These are phyloP conservation scores for Peniophora sp. DNA, from an alignment of 1,284 basidiomycete species.

Conservation along the genomic window DNA sequence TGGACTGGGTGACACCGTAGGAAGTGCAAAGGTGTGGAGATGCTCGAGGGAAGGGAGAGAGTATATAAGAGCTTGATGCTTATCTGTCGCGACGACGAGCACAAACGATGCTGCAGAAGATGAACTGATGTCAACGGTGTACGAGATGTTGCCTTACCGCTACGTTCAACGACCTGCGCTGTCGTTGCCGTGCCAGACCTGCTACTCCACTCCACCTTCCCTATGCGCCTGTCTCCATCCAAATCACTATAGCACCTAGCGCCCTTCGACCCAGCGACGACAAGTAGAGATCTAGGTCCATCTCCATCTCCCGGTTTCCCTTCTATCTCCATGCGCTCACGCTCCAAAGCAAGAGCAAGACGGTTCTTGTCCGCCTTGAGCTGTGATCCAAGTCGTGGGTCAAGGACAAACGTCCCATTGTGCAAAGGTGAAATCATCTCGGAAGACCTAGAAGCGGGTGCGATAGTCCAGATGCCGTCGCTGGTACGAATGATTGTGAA, in stretches of 20 bases:
- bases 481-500: constrained; percentile 42
- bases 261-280: constrained; percentile 51
- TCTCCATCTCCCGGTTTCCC: constrained; percentile 15
- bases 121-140: not conserved
- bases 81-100: constrained; percentile 57
- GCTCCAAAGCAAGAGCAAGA: constrained; percentile 25
- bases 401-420: constrained; percentile 51
- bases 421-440: constrained; percentile 40
- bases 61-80: constrained; percentile 50
- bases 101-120: constrained; percentile 44
- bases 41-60: constrained; percentile 61
- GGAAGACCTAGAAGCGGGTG: constrained; percentile 20
- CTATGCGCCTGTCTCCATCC: constrained; percentile 47
- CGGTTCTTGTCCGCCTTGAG: constrained; percentile 38
- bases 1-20: constrained; percentile 33
- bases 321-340: constrained; percentile 11
- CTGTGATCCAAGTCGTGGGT: constrained; percentile 45
- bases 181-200: constrained; percentile 40
- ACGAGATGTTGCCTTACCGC: constrained; percentile 28
- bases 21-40: constrained; percentile 41
- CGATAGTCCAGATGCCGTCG: constrained; percentile 40
- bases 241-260: constrained; percentile 47
- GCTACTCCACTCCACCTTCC: constrained; percentile 48
- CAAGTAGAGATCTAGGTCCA: constrained; percentile 30
- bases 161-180: constrained; percentile 46